Base-by-base conservation (phyloP, 2,329 filamentous ascomycete species). In the Paraphoma sp. region DNA sequence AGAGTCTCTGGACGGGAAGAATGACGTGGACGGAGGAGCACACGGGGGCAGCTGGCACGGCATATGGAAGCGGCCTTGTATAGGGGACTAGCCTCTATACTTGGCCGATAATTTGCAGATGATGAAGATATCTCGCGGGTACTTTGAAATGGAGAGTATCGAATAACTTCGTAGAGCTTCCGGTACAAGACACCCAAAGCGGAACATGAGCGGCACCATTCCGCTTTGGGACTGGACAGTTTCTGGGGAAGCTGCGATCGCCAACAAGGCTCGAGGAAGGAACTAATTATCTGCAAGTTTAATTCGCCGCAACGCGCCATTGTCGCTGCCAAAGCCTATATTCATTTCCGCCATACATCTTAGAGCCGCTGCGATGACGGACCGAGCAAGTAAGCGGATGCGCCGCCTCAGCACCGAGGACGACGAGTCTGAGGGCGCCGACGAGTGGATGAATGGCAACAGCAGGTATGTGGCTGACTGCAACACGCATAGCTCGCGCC, bases 401-500 rank as follows among this genome's bases (percentile, higher is more conserved):
- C 73, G 75, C 53, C 75, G 76, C 53, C 66, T 76, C 60, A 78
- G 73, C 69, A 75, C 71, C 62, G 77, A 79, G 57, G 64, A 76
- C 63, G 74, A 77, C 54, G 72, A 75, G 43, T 71, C 65, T 46
- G 67, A 67, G 33, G 73, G 62, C 44, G 64, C 55, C 23, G 68
- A 75, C 63, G 72, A 75, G 66, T 75, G 72, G 73, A 64, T 69
- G 52, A 57, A 61, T 60, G 67, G 65, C 61, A 68, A 61, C 62
- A 68, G 57, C 63, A 71, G 67, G 66, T 69, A 69, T 59, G 63
- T 72, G 73, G 73, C 66, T 73, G 68, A 65, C 64, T 62, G 61
- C 63, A 59, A 57, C 47, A 53, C 47, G 60, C 54, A 63, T 64
- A 53, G 62, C 60, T 65, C 53, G 57, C 60, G 66, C 66, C 68